Conservation (phyloP, 176 grass and related monocot species). For the Carex cristatella region DNA sequence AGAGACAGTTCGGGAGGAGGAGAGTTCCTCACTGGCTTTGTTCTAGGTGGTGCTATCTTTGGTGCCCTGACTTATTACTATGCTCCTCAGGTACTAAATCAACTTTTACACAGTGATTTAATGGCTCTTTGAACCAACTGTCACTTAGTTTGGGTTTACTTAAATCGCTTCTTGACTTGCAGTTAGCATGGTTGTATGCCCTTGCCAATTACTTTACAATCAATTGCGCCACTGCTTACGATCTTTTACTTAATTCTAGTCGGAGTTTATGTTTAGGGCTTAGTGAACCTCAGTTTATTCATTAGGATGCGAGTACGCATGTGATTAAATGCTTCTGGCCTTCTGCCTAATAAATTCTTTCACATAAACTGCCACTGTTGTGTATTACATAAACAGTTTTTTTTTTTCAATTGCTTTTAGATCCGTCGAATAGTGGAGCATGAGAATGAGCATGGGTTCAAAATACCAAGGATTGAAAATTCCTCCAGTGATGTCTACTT, state of each 20-base stretch:
- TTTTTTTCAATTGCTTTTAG: conserved; percentile 22
- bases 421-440: conserved; percentile 34
- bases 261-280: background rate
- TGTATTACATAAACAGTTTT: background rate
- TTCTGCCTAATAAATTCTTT: background rate
- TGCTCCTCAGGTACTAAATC: conserved; percentile 38
- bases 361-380: no score
- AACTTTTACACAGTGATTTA: background rate
- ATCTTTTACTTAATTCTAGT: background rate
- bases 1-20: conserved; percentile 39
- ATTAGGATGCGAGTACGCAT: background rate
- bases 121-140: background rate
- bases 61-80: conserved; percentile 41
- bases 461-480: conserved; percentile 19
- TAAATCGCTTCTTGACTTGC: background rate
- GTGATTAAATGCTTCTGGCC: background rate
- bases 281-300: background rate
- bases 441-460: conserved; percentile 42
- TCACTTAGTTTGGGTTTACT: background rate
- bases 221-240: background rate
- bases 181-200: background rate
- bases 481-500: conserved; percentile 12
- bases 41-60: conserved; percentile 43
- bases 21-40: conserved; percentile 45
- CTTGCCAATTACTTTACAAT: background rate